Evolutionary conservation across 1,284 basidiomycete species (phyloP).

Genomic region (Leccinum pallidistipes): DNA sequence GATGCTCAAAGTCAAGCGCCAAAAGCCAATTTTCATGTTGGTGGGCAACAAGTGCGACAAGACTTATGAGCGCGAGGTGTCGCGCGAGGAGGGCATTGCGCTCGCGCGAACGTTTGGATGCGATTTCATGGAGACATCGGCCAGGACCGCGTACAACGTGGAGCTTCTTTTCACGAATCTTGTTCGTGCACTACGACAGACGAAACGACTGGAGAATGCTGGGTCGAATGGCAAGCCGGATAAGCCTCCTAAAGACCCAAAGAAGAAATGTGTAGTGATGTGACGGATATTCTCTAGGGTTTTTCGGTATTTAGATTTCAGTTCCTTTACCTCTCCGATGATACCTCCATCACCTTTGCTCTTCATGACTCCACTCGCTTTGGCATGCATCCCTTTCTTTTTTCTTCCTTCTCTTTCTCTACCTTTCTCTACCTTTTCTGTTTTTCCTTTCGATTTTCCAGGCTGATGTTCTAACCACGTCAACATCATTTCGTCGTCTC

Average conservation of each 20-base stretch:
- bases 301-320: constrained; percentile 62
- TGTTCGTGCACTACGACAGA: constrained; percentile 84
- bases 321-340: constrained; percentile 58
- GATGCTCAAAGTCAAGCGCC: constrained; percentile 91
- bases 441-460: constrained; percentile 18
- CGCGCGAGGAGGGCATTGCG: constrained; percentile 83
- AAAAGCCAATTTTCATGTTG: constrained; percentile 82
- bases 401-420: constrained; percentile 3
- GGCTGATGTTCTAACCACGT: constrained; percentile 36
- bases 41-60: constrained; percentile 94
- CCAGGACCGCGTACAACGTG: constrained; percentile 94
- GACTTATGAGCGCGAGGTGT: constrained; percentile 82
- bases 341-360: constrained; percentile 64
- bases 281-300: constrained; percentile 59
- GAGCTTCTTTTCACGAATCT: constrained; percentile 91
- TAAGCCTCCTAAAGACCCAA: constrained; percentile 42
- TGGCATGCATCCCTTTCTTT: constrained; percentile 29
- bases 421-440: not conserved
- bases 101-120: constrained; percentile 89
- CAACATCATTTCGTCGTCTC: constrained; percentile 38
- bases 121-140: constrained; percentile 95
- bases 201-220: constrained; percentile 36
- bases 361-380: constrained; percentile 32
- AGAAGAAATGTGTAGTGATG: constrained; percentile 74
- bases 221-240: constrained; percentile 34